A percentile compares a stretch with the other conserved stretches of the same genome.
Evolutionary conservation across 495 filamentous ascomycete genomes (phyloP).

Genomic region (Friedmanniomyces simplex): DNA sequence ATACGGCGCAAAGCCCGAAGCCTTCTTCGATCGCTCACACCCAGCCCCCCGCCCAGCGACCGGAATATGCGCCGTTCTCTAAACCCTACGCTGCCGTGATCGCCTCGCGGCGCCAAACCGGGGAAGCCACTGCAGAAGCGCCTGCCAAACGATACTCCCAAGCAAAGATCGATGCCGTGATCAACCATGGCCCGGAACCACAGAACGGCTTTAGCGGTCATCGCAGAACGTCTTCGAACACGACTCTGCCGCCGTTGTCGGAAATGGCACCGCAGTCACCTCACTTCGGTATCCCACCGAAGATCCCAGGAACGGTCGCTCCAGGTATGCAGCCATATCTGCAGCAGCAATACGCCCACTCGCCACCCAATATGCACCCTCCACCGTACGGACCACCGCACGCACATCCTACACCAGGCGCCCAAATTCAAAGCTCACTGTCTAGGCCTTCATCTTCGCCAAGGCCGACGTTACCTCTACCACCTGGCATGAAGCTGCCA

Average conservation of each 20-base stretch:
- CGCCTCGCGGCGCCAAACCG: background rate
- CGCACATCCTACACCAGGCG: constrained; percentile 14
- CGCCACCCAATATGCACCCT: constrained; percentile 12
- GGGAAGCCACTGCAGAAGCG: background rate
- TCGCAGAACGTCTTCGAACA: constrained; percentile 18
- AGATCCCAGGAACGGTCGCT: constrained; percentile 2
- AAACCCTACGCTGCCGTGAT: background rate
- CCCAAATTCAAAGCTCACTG: constrained; percentile 18
- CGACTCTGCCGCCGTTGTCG: constrained; percentile 13
- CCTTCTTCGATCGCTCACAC: constrained; percentile 8
- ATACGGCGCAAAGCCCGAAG: constrained; percentile 19
- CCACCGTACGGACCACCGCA: constrained; percentile 25
- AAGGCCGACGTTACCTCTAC: constrained; percentile 19
- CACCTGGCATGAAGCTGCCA: constrained; percentile 21
- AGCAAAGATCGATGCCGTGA: constrained; percentile 20
- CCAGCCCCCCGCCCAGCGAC: background rate
- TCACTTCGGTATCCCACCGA: constrained; percentile 17
- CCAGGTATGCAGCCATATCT: constrained; percentile 2
- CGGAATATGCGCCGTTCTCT: background rate
- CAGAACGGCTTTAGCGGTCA: constrained; percentile 5
- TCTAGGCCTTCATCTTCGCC: constrained; percentile 20
- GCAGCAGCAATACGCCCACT: constrained; percentile 8
- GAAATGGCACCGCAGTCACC: constrained; percentile 18
- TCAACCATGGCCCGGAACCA: constrained; percentile 21
- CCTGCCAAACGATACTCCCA: constrained; percentile 9